Evolutionary conservation across 352 stramenopile species (phyloP), one percentile per base, ranked within the genome.

Genomic region (Pythium pyrilobum): DNA sequence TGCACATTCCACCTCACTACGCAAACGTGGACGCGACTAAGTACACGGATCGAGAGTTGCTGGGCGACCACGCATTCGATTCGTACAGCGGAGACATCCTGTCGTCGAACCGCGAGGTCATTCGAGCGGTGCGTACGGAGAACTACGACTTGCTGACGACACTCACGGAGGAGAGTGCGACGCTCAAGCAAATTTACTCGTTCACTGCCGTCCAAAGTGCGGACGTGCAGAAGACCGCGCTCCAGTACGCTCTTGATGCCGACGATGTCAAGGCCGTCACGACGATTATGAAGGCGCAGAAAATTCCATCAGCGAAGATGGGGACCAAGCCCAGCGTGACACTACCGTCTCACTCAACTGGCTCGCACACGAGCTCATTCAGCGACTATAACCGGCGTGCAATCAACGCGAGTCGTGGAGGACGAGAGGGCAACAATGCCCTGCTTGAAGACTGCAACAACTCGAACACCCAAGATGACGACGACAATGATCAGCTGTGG

Each of bases 301-400:
- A 71, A 16, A 52, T 85, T 1, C 44, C 74, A 4, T 56, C 52
- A 11, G 58, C 68, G 18, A 32, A 58, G 7, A 39, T 85, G 5
- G 64, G 74, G 0, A 55, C 51, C 7, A 42, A 44, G 0, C 80
- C 80, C 0, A 67, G 67, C 9, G 58, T 78, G 23, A 74, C 77
- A 1, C 41, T 91, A 12, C 74, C 74, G 13, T 76, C 77, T 7
- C 77, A 89, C 45, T 85, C 77, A 16, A 91, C 80, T 0, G 80
- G 80, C 2, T 66, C 74, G 34, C 80, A 91, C 49, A 89, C 80
- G n/a, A 91, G 80, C 52, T 44, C 66, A 15, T 91, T 67, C 56
- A 91, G 80, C 50, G 80, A 91, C 44, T 91, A 91, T 56, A 89
- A 91, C 51, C 75, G 80, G 1, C 70, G 80, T 9, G 75, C 77